These are phyloP conservation scores for Podospora fimiseda DNA, from an alignment of 495 filamentous ascomycete species.

Conservation along the genomic window DNA sequence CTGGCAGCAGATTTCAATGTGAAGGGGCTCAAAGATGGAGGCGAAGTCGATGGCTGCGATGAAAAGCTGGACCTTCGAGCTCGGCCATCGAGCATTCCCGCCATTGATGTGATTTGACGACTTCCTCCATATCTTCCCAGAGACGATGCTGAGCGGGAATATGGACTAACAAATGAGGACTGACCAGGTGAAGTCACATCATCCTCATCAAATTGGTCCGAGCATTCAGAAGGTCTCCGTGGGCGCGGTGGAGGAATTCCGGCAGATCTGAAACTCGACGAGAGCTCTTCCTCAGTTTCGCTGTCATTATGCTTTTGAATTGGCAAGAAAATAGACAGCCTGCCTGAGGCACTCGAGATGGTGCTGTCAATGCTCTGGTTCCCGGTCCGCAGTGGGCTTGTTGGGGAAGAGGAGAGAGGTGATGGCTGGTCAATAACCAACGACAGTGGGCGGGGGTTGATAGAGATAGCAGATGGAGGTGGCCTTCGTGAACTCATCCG, in stretches of 20 bases:
- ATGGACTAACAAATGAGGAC: neutral
- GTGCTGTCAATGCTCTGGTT: conserved; percentile 4
- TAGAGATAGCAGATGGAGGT: conserved; percentile 36
- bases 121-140: conserved; percentile 16
- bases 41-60: conserved; percentile 8
- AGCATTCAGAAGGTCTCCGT: neutral
- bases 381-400: conserved; percentile 3
- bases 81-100: conserved; percentile 2
- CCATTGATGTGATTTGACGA: neutral
- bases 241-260: neutral
- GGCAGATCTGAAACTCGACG: neutral
- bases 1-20: conserved; percentile 22
- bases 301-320: conserved; percentile 9
- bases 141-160: conserved; percentile 20
- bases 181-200: neutral
- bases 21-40: conserved; percentile 5
- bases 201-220: neutral
- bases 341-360: conserved; percentile 18
- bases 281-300: neutral
- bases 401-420: conserved; percentile 21
- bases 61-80: conserved; percentile 21
- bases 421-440: conserved; percentile 46
- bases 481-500: conserved; percentile 29
- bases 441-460: conserved; percentile 41
- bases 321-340: conserved; percentile 23